Evolutionary conservation across 2,329 filamentous ascomycete species (phyloP), one percentile per base, ranked within the genome.

Genomic region (Fusarium pseudograminearum): DNA sequence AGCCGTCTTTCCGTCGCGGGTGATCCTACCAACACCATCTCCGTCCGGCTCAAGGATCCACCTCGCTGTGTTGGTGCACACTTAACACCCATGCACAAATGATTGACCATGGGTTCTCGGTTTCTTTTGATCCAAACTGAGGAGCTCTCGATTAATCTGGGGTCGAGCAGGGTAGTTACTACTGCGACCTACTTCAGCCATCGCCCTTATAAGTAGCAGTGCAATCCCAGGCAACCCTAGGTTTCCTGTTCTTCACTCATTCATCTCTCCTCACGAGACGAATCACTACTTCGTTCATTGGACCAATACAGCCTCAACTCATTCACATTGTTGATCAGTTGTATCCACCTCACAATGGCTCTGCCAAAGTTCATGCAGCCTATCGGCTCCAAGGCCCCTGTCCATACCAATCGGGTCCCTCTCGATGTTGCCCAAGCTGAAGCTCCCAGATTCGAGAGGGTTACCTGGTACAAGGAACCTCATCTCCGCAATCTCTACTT

Each of bases 401-500:
- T 47, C 18, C 53, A 68, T 34, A 52, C 11, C 16, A 31, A 50
- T 22, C 68, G 42, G 42, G 51, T 57, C 61, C 73, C 64, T 48
- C 66, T 79, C 44, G 77, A 82, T 54, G 70, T 81, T 41, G 81
- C 82, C 33, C 79, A 81, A 52, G 79, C 78, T 52, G 82, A 84
- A 62, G 80, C 80, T 11, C 85, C 85, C 26, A 78, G 80, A 33
- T 87, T 89, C 71, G 83, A 87, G 71, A 80, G 81, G 60, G 86
- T 89, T 24, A 83, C 78, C 57, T 90, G 87, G 87, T 84, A 81
- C 65, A 82, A 79, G 71, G 85, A 89, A 67, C 85, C 86, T 38
- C 84, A 87, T 73, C 78, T 89, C 56, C 81, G 87, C 54, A 85
- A 82, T 74, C 82, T 89, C 14, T 89, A 89, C 73, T 81, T 81